phyloP scores from a whole-genome alignment of 345 rosid species.

The Populus deltoides region DNA sequence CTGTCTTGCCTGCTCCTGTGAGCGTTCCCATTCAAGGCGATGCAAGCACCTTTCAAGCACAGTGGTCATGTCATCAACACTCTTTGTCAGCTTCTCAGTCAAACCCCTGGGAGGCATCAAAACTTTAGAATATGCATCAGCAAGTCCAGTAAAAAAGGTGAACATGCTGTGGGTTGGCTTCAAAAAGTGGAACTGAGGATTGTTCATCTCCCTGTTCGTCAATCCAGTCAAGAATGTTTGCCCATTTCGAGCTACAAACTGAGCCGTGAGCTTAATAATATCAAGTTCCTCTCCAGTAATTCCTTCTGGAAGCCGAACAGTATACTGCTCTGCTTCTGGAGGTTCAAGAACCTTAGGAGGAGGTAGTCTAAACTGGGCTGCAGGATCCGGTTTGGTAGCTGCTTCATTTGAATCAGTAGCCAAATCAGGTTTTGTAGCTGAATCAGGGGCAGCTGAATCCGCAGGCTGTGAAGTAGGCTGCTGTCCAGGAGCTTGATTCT shows the following conservation, averaged over 20 bases:
- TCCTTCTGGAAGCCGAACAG: conserved; percentile 74
- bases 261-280: conserved; percentile 78
- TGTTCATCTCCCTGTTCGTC: conserved; percentile 68
- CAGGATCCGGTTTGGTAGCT: conserved; percentile 50
- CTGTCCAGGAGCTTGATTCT: conserved; percentile 47
- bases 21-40: conserved; percentile 82
- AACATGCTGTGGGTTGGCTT: conserved; percentile 92
- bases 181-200: conserved; percentile 76
- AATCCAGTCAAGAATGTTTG: conserved; percentile 63
- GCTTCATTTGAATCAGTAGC: conserved; percentile 25
- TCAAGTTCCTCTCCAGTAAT: conserved; percentile 80
- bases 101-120: conserved; percentile 75
- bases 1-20: conserved; percentile 82
- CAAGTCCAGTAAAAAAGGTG: conserved; percentile 65
- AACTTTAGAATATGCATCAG: conserved; percentile 76
- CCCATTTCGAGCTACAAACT: conserved; percentile 86
- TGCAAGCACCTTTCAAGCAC: conserved; percentile 79
- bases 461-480: conserved; percentile 30
- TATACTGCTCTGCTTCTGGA: conserved; percentile 76
- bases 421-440: conserved; percentile 30
- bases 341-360: conserved; percentile 60
- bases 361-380: conserved; percentile 58
- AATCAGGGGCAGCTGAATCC: conserved; percentile 39
- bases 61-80: conserved; percentile 61
- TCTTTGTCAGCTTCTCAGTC: conserved; percentile 58